A percentile compares a stretch with the other conserved stretches of the same genome.
phyloP scores from a whole-genome alignment of 2,329 filamentous ascomycete species.

The Sporothrix variecibatus region DNA sequence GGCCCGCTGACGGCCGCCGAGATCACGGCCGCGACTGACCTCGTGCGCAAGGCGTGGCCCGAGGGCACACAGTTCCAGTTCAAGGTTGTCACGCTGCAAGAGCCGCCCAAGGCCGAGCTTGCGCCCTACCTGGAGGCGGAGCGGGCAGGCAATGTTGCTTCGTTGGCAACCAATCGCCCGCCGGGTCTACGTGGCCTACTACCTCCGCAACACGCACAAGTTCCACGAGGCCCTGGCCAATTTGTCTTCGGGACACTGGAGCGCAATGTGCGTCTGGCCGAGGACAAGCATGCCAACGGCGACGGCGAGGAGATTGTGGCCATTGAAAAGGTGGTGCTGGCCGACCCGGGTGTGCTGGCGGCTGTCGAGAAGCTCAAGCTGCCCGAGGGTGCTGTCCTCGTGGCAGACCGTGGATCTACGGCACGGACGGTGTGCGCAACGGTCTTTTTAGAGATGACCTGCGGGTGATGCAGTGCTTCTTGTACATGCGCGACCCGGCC shows the following conservation, averaged over 20 bases:
- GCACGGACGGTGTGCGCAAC: conserved; percentile 48
- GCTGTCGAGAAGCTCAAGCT: conserved; percentile 64
- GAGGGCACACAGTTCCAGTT: conserved; percentile 58
- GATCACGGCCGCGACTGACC: conserved; percentile 51
- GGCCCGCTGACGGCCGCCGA: conserved; percentile 60
- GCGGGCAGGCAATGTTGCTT: conserved; percentile 40
- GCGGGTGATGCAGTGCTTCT: conserved; percentile 59
- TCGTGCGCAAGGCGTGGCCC: conserved; percentile 59
- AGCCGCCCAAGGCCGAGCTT: conserved; percentile 56
- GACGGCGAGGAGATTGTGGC: conserved; percentile 62
- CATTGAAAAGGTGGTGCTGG: conserved; percentile 57
- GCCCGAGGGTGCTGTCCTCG: conserved; percentile 59
- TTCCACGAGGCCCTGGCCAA: conserved; percentile 62
- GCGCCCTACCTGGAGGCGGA: conserved; percentile 50
- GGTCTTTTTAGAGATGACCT: conserved; percentile 28
- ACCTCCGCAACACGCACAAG: conserved; percentile 62
- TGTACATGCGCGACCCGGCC: conserved; percentile 65
- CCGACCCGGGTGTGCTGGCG: conserved; percentile 58
- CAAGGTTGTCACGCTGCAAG: conserved; percentile 62
- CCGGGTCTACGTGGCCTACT: conserved; percentile 59
- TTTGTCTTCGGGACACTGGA: conserved; percentile 53
- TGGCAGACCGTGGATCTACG: conserved; percentile 67
- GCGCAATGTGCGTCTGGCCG: conserved; percentile 59
- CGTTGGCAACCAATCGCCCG: conserved; percentile 46
- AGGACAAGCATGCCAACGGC: conserved; percentile 59